phyloP scores from a whole-genome alignment of 202 grass and related monocot genomes.

The Zizania palustris region DNA sequence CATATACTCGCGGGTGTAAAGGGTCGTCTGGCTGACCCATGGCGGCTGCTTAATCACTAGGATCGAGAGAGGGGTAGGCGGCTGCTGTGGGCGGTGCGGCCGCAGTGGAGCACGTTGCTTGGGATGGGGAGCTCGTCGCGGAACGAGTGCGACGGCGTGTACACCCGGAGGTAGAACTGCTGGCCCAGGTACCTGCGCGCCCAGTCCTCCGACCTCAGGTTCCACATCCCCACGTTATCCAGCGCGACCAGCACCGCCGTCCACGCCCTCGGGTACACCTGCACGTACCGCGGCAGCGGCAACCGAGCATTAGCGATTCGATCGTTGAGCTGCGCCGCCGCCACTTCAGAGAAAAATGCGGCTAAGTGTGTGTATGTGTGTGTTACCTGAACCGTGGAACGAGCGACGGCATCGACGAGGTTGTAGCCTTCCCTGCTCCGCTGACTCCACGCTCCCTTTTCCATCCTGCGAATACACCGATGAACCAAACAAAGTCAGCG shows the following conservation, averaged over 20 bases:
- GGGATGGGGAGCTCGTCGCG: slow-evolving; percentile 82
- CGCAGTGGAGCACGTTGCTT: slow-evolving; percentile 65
- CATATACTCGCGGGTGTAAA: not conserved
- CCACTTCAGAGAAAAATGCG: not conserved
- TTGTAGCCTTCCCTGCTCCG: slow-evolving; percentile 69
- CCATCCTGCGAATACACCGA: slow-evolving; percentile 48
- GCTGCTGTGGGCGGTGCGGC: slow-evolving; percentile 28
- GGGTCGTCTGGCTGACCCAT: not conserved
- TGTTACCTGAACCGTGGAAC: slow-evolving; percentile 77
- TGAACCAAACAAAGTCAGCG: not conserved
- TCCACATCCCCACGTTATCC: slow-evolving; percentile 93
- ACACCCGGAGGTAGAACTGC: slow-evolving; percentile 86
- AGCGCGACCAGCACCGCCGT: slow-evolving; percentile 63
- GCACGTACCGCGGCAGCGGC: not conserved
- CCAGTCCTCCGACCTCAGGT: slow-evolving; percentile 74
- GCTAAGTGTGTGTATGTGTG: not conserved
- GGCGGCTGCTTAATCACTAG: not conserved
- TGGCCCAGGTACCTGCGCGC: slow-evolving; percentile 66
- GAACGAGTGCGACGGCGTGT: slow-evolving; percentile 60
- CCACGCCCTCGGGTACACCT: slow-evolving; percentile 82
- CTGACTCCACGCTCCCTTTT: slow-evolving; percentile 61
- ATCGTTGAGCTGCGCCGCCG: not conserved
- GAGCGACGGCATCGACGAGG: slow-evolving; percentile 67
- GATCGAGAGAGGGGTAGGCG: not conserved
- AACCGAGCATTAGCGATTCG: not conserved